Evolutionary conservation across 2,329 filamentous ascomycete species (phyloP), one percentile per base, ranked within the genome.

Genomic region (Tolypocladium ovalisporum): DNA sequence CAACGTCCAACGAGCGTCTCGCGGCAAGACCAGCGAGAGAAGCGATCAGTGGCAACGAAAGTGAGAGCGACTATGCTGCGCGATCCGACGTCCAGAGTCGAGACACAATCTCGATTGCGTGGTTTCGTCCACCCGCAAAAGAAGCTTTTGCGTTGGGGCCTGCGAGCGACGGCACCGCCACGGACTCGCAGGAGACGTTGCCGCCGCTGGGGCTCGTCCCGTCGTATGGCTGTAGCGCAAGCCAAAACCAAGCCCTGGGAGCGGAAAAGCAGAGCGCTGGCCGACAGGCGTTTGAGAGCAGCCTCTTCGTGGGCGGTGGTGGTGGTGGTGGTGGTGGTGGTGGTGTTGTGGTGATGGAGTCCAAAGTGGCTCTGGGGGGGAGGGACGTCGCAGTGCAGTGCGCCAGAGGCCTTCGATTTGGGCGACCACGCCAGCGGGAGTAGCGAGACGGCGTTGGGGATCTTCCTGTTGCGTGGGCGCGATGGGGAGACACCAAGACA

Each of bases 61-160:
- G 17, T 19, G 39, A 42, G 37, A 54, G 39, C 37, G 37, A 54
- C 24, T 24, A 44, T 17, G 27, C 53, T 53, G 64, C 57, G 58
- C 54, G 56, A 54, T 59, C 53, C 54, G 54, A n/a, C 59, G 54
- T 56, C 59, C 51, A 58, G 64, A 52, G 62, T 57, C 59, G 61
- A 62, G 58, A 58, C 57, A 58, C 60, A 64, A 61, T 56, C 60
- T 61, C 60, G 60, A 61, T 61, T 54, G 60, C 61, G 51, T 47
- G n/a, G 34, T 47, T 22, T 52, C 47, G 29, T 27, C 35, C 29
- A 54, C 22, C 22, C 29, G 36, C 22, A 39, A 34, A 47, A 27
- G 55, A 49, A 34, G 53, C 32, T 51, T 35, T 35, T 13, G 47
- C 29, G 19, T 34, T 9, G 49, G 55, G 19, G 34, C 52, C 52